These are phyloP conservation scores for Fusarium ramigenum DNA, from an alignment of 2,329 filamentous ascomycete genomes.

Conservation along the genomic window DNA sequence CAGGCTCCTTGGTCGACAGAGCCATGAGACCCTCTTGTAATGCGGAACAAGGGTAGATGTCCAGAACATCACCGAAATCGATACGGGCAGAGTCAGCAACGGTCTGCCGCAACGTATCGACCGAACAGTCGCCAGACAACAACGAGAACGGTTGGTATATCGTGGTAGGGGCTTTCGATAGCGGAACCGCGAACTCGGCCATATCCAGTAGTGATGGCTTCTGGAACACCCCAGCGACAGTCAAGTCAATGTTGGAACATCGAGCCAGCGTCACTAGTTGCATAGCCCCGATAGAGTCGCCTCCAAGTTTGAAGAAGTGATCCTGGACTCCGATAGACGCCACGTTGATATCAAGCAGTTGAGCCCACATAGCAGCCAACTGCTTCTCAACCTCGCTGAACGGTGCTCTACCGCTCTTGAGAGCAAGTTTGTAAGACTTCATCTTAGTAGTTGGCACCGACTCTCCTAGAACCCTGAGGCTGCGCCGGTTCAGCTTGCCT, in stretches of 20 bases:
- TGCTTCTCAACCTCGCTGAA: constrained; percentile 42
- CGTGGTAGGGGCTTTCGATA: not conserved
- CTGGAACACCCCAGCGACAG: constrained; percentile 57
- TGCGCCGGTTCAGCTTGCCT: constrained; percentile 56
- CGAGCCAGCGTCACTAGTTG: constrained; percentile 45
- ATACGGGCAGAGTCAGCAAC: not conserved
- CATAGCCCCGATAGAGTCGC: constrained; percentile 45
- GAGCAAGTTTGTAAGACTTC: constrained; percentile 19
- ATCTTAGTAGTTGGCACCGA: not conserved
- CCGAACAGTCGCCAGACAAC: not conserved
- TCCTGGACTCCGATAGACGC: constrained; percentile 38
- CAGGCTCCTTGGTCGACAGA: constrained; percentile 25
- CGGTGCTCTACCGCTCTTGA: constrained; percentile 44
- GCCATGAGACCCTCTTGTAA: constrained; percentile 40
- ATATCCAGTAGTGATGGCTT: constrained; percentile 30
- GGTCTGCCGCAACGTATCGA: not conserved
- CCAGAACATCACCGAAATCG: not conserved
- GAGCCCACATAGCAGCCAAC: constrained; percentile 26
- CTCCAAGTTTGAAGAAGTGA: constrained; percentile 57
- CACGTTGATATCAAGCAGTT: constrained; percentile 4
- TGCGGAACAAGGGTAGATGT: constrained; percentile 34
- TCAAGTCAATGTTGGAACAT: constrained; percentile 50
- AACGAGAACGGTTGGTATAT: constrained; percentile 21
- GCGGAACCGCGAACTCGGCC: constrained; percentile 27
- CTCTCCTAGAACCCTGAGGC: constrained; percentile 35